These are phyloP conservation scores for Ichthyophthirius multifiliis DNA, from an alignment of 169 alveolate genomes.

Conservation along the genomic window DNA sequence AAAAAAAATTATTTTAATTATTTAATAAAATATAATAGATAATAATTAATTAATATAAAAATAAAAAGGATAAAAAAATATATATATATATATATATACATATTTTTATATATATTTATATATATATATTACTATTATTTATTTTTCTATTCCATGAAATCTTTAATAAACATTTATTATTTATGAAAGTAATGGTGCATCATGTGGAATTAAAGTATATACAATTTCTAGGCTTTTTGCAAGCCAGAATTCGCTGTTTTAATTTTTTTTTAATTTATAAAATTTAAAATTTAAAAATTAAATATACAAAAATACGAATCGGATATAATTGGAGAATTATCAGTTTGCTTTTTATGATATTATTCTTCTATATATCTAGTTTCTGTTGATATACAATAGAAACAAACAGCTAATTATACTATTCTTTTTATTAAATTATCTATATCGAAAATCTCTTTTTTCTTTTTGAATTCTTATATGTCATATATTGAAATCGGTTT, in stretches of 20 bases:
- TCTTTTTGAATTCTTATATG: neutral
- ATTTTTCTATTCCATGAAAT: neutral
- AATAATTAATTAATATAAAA: too few relatives aligned
- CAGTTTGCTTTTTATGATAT: neutral
- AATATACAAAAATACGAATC: neutral
- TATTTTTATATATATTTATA: too few relatives aligned
- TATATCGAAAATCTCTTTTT: neutral
- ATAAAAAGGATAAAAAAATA: too few relatives aligned
- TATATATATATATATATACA: too few relatives aligned
- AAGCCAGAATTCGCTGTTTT: constrained; percentile 1
- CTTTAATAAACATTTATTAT: neutral
- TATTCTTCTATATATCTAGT: constrained; percentile 3
- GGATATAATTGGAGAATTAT: neutral
- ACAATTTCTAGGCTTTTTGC: constrained; percentile 1
- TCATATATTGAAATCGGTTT: neutral
- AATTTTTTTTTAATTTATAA: neutral
- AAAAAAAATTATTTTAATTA: neutral
- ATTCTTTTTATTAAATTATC: neutral
- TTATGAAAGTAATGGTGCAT: neutral
- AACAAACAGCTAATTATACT: neutral
- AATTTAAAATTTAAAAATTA: neutral
- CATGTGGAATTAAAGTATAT: neutral
- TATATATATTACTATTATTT: neutral
- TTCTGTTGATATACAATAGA: neutral
- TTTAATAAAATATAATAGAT: too few relatives aligned